Evolutionary conservation across 805 yeast species (phyloP), one percentile per base, ranked within the genome.

Genomic region (Kazachstania viticola): DNA sequence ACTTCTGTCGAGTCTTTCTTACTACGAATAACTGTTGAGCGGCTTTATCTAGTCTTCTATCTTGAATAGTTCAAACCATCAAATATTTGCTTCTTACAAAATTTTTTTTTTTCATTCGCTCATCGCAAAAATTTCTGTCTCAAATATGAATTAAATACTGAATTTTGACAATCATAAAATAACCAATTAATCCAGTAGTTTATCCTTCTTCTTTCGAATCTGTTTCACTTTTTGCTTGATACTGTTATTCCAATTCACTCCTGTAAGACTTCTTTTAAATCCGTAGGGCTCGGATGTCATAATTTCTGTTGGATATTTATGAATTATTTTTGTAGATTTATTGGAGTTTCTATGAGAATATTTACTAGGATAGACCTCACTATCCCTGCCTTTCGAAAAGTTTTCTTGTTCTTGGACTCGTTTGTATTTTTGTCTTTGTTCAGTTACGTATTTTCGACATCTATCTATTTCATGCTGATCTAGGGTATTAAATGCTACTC

Each of bases 381-480:
- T n/a, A 5, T 9, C 25, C 21, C 33, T 26, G 14, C 13, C 7
- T 8, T 19, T 8, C 7, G 32, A 17, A 13, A 5, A 5, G 11
- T n/a, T 17, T 16, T 29, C 7, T 5, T 23, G 9, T 13, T 5
- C 25, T 11, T 14, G 21, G 5, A 11, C 6, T 9, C 26, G 25
- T 30, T 58, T 49, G 40, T 42, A 44, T 37, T 56, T 65, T 24
- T 56, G 54, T 32, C 93, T 55, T 45, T 73, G 78, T 25, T 72
- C 71, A 6, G 74, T 62, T 11, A 88, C 96, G 54, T 77, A 87
- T 44, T 71, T 71, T 30, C 93, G 67, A 47, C 95, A 79, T 44
- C 75, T 70, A 38, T 71, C 66, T 30, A 88, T 74, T 52, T 88
- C 95, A 26, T 75, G 83, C 48, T 87, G 95, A 2, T 87, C 74